Percentiles rank a stretch among this genome's conserved stretches.
Evolutionary conservation across 2,329 filamentous ascomycete genomes (phyloP).

Genomic region (Fusarium palustre): DNA sequence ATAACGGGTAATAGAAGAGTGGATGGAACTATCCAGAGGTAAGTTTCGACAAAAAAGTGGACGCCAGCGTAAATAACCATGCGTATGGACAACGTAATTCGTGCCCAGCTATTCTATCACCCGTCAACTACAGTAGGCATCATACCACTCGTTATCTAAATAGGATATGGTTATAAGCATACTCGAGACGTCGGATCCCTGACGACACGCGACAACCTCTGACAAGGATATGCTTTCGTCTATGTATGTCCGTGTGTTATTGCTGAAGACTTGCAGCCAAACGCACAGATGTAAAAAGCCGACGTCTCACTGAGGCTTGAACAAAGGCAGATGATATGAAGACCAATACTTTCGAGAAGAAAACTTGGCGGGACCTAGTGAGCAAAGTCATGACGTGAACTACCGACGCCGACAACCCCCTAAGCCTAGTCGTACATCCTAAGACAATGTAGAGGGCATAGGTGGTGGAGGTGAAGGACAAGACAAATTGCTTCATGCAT

Average conservation of each 20-base stretch:
- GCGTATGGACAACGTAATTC: accelerated
- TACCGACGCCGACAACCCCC: constrained; percentile 7
- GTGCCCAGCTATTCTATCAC: constrained; percentile 1
- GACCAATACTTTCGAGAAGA: background rate
- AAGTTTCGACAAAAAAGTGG: background rate
- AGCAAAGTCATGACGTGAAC: constrained; percentile 15
- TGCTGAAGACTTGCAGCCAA: constrained; percentile 3
- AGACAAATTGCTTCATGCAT: constrained; percentile 44
- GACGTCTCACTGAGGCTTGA: background rate
- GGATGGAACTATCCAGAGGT: background rate
- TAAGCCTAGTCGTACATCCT: constrained; percentile 17
- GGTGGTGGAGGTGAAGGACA: constrained; percentile 17
- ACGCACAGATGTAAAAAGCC: background rate
- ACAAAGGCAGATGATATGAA: background rate
- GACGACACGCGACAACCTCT: constrained; percentile 37
- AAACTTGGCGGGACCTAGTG: background rate
- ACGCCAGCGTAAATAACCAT: background rate
- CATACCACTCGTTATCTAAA: constrained; percentile 8
- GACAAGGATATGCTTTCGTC: constrained; percentile 27
- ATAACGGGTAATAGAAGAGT: background rate
- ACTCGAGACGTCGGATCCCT: constrained; percentile 19
- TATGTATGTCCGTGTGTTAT: constrained; percentile 11
- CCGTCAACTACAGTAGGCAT: too few species aligned
- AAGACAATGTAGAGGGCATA: constrained; percentile 10
- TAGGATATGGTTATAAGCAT: background rate